Base-by-base conservation (phyloP, 2,329 filamentous ascomycete genomes). In the Decorospora gaudefroyi region DNA sequence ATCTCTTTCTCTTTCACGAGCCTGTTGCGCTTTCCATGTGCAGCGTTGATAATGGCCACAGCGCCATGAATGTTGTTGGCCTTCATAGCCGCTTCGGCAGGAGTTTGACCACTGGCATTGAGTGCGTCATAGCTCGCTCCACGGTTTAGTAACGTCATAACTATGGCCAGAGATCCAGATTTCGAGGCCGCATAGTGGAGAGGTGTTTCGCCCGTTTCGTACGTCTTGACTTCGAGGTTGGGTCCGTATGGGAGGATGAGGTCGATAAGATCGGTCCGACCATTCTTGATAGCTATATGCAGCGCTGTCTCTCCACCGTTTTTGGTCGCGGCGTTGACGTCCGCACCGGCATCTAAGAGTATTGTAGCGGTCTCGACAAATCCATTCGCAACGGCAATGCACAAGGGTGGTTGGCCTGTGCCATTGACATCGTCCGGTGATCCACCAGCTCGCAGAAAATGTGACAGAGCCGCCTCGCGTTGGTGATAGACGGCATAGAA, bases 141-240 rank as follows among this genome's bases (percentile, higher is more conserved):
- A 13, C 46, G 39, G 18, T 57, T 65, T 25, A 68, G 57, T 17
- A 68, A 34, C 6, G 47, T 43, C 17, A 55, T 53, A 3, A 65
- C 58, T 9, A 47, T 42, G 11, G 60, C 58, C 13, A 62, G 42
- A 1, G 55, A 59, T 33, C 52, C 54, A 3, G 55, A 46, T 16
- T 53, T 61, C 10, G 56, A 53, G 15, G 64, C 65, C 17, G 64
- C 65, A 26, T 68, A 68, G 42, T 68, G 65, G 4, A 69, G 56
- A 21, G 59, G 46, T 33, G 66, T 68, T 29, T 67, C 65, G n/a
- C 57, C 46, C 4, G 55, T 59, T 10, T 46, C 16, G 7, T 43
- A 21, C 1, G 66, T 66, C 36, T 48, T 55, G 11, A 35, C 42
- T 25, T 62, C 57, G 9, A 67, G 42, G 21, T 62, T 40, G 6